Conservation (phyloP, 306 rosid genomes). For the Morella rubra region DNA sequence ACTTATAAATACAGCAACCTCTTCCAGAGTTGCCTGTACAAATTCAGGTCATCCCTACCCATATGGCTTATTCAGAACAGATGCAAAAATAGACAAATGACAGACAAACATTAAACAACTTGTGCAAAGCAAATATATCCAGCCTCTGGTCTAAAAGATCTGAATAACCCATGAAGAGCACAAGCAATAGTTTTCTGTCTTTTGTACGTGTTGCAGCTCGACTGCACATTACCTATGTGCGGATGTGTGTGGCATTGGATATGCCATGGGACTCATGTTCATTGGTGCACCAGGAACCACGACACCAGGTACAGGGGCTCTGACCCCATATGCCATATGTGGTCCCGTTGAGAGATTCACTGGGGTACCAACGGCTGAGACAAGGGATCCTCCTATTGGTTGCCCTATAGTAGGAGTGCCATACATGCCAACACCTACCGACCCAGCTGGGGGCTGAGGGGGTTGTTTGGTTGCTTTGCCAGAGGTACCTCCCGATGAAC, state of each 20-base stretch:
- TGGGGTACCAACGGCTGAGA: slow-evolving; percentile 88
- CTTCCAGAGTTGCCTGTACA: slow-evolving; percentile 32
- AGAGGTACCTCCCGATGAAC: slow-evolving; percentile 44
- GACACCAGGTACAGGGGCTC: slow-evolving; percentile 62
- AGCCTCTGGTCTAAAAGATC: slow-evolving; percentile 20
- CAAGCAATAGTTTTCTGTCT: slow-evolving; percentile 45
- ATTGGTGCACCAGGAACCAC: slow-evolving; percentile 78
- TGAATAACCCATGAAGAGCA: slow-evolving; percentile 31
- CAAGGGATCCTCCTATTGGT: slow-evolving; percentile 85
- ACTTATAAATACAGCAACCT: slow-evolving; percentile 24
- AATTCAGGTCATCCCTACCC: slow-evolving; percentile 30
- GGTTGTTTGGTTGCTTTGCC: slow-evolving; percentile 56
- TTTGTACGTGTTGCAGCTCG: slow-evolving; percentile 53
- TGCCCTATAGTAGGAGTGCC: slow-evolving; percentile 81
- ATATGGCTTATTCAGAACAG: slow-evolving; percentile 27
- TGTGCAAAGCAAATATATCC: slow-evolving; percentile 23
- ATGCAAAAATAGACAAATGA: slow-evolving; percentile 32
- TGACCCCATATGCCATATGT: slow-evolving; percentile 79
- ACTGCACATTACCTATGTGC: slow-evolving; percentile 63
- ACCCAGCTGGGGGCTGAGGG: slow-evolving; percentile 49
- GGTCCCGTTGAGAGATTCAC: slow-evolving; percentile 63
- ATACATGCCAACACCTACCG: slow-evolving; percentile 62
- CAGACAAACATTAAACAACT: slow-evolving; percentile 20
- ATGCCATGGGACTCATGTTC: slow-evolving; percentile 70
- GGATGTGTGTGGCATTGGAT: slow-evolving; percentile 68